These are phyloP conservation scores for Aspergillus ruber DNA, from an alignment of 2,329 filamentous ascomycete genomes.

Conservation along the genomic window DNA sequence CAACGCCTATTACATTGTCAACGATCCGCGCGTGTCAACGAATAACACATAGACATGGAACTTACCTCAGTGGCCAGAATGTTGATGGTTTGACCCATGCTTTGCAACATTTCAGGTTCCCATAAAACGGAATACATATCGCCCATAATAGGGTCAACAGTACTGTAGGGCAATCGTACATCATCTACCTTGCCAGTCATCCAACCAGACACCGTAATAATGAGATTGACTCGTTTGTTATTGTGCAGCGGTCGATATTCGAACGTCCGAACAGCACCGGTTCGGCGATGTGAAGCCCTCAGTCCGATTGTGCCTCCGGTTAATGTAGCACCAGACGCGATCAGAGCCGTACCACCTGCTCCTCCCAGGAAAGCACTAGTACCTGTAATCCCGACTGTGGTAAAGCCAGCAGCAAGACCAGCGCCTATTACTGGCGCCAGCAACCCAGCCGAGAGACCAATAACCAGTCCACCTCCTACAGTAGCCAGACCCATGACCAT, in stretches of 20 bases:
- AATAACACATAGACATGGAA: neutral
- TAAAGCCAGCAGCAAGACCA: slow-evolving; percentile 88
- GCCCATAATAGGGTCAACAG: slow-evolving; percentile 94
- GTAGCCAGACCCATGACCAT: slow-evolving; percentile 96
- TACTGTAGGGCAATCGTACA: slow-evolving; percentile 90
- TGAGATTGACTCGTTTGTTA: slow-evolving; percentile 93
- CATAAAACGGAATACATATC: slow-evolving; percentile 95
- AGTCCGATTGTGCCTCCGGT: slow-evolving; percentile 83
- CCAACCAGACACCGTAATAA: slow-evolving; percentile 93
- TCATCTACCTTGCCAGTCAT: slow-evolving; percentile 98
- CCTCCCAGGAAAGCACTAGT: slow-evolving; percentile 86
- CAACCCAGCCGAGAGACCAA: slow-evolving; percentile 86
- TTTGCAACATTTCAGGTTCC: slow-evolving; percentile 96
- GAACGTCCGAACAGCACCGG: slow-evolving; percentile 88
- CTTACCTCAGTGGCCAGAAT: slow-evolving; percentile 92
- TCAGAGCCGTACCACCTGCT: slow-evolving; percentile 85
- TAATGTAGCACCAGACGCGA: slow-evolving; percentile 80
- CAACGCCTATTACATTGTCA: slow-evolving; percentile 60
- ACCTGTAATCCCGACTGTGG: slow-evolving; percentile 85
- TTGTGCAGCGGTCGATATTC: slow-evolving; percentile 96
- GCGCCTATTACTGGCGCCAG: slow-evolving; percentile 90
- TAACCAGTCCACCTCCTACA: slow-evolving; percentile 88
- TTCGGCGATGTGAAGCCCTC: slow-evolving; percentile 77
- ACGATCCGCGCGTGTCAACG: neutral
- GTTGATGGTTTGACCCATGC: slow-evolving; percentile 98